Base-by-base conservation (phyloP, 148 eudicot genomes). In the Vaccinium darrowii region DNA sequence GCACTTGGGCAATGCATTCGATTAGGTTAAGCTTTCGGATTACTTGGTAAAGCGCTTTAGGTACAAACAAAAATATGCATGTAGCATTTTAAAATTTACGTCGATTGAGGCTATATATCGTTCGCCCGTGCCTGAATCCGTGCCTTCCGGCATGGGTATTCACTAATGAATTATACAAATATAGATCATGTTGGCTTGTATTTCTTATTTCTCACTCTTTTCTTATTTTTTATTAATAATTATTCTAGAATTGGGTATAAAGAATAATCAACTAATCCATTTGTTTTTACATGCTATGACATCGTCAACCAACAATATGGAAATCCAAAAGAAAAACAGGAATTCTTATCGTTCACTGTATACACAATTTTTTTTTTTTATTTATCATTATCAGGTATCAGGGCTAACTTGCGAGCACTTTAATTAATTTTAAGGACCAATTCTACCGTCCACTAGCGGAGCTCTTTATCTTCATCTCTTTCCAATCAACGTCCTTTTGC, bases 401-500 rank as follows among this genome's bases (percentile, higher is more conserved):
- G 0, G 0, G 6, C 0, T 43, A 43, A 43, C 47, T 43, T 43
- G 47, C 0, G 6, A 0, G 47, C 47, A 43, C 47, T 43, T 43
- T 0, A 4, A 43, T 43, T 43, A 43, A 43, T 43, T 4, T 43
- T 43, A 43, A 43, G 47, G 47, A 4, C 47, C 47, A 43, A 43
- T 0, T 4, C 6, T 43, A 43, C 47, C 47, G 47, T 4, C 0
- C 6, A 43, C 47, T 43, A 4, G 6, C 47, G 47, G 47, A 43
- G 71, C 71, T n/a, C 33, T 65, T 65, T 65, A 65, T 65, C 71
- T 1, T n/a, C 14, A 0, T 63, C 30, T 21, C 23, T 12, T 65
- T 65, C 33, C 71, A 9, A 65, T 65, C 30, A 10, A 65, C 43
- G 13, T 76, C 2, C 23, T 84, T 49, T 54, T 88, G 83, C 94